phyloP scores from a whole-genome alignment of 1,284 basidiomycete species.

The Cryptococcus hybrid region DNA sequence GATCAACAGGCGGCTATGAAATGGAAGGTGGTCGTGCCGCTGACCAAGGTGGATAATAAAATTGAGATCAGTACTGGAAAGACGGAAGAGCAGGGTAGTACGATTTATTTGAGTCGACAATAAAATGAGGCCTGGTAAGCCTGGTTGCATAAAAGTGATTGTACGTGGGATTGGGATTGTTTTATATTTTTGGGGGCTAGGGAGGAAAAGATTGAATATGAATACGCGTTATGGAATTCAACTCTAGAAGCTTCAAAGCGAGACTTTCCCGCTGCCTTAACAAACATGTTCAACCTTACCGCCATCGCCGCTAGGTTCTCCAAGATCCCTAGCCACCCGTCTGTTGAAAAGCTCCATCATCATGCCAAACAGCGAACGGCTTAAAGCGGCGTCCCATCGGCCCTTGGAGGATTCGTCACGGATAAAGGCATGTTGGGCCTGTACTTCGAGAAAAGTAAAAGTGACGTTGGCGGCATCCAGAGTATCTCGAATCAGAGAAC shows the following conservation, averaged over 20 bases:
- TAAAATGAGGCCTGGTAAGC: slow-evolving; percentile 10
- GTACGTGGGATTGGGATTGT: neutral
- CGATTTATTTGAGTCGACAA: slow-evolving; percentile 40
- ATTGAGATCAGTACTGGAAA: slow-evolving; percentile 26
- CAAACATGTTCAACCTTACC: slow-evolving; percentile 73
- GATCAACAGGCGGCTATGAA: slow-evolving; percentile 25
- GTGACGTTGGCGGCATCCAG: slow-evolving; percentile 74
- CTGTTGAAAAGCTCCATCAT: slow-evolving; percentile 94
- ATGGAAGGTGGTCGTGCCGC: slow-evolving; percentile 35
- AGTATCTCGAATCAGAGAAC: slow-evolving; percentile 75
- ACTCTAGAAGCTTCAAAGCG: neutral
- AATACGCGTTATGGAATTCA: neutral
- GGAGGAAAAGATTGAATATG: neutral
- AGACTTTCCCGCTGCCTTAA: slow-evolving; percentile 37
- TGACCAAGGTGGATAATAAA: slow-evolving; percentile 27
- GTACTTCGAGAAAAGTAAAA: slow-evolving; percentile 78
- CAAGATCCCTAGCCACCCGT: slow-evolving; percentile 77
- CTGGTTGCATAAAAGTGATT: neutral
- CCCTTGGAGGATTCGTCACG: slow-evolving; percentile 87
- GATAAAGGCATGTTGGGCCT: slow-evolving; percentile 92
- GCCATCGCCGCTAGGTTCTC: slow-evolving; percentile 57
- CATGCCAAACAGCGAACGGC: slow-evolving; percentile 72
- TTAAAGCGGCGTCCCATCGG: slow-evolving; percentile 87
- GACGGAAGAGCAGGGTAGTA: slow-evolving; percentile 17
- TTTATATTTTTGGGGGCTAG: neutral